Evolutionary conservation across 305 asterid genomes (phyloP).

Genomic region (Striga hermonthica): DNA sequence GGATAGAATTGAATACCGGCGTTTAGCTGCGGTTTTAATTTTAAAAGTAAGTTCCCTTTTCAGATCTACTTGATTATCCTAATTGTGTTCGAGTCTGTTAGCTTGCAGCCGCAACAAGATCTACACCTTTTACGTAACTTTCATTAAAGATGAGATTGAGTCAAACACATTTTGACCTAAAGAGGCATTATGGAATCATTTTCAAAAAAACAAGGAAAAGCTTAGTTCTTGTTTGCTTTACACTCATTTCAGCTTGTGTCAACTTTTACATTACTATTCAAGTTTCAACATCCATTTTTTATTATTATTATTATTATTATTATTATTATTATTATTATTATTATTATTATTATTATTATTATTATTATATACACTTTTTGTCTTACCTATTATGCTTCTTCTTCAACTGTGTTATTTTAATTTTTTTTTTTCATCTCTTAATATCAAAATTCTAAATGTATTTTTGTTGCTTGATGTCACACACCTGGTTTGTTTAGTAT

Average conservation of each 20-base stretch:
- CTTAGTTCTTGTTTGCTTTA: neutral
- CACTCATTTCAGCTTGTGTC: neutral
- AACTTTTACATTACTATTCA: neutral
- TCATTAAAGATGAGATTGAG: constrained; percentile 1
- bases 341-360: no score
- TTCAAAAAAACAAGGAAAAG: neutral
- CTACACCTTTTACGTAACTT: constrained; percentile 17
- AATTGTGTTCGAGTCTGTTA: constrained; percentile 13
- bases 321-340: no score
- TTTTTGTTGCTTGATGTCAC: neutral
- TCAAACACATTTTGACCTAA: neutral
- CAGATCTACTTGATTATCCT: constrained; percentile 11
- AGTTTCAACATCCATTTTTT: neutral
- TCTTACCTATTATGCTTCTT: neutral
- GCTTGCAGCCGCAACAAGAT: constrained; percentile 22
- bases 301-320: neutral
- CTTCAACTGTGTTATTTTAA: neutral
- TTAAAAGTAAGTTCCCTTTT: constrained; percentile 35
- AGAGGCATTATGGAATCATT: neutral
- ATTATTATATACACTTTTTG: no score
- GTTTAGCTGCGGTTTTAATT: neutral
- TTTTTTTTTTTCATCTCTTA: no score
- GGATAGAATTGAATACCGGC: neutral
- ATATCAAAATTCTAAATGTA: neutral
- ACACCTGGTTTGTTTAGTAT: neutral